phyloP scores from a whole-genome alignment of 768 basidiomycete genomes.

The Mrakia blollopis region DNA sequence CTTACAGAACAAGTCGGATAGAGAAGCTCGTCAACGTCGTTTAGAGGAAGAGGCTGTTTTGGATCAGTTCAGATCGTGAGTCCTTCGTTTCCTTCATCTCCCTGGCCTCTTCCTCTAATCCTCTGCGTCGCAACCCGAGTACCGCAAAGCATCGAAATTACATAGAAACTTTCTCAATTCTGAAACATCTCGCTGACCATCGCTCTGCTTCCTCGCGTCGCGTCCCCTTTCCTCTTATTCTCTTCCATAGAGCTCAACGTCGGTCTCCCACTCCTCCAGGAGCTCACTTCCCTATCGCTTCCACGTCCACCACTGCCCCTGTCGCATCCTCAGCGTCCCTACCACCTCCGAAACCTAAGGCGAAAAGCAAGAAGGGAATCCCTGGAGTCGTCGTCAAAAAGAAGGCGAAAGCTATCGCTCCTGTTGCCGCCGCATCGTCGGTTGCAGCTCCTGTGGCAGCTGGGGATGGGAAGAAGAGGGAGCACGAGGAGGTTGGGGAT shows the following conservation, averaged over 20 bases:
- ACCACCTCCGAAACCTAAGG: constrained; percentile 22
- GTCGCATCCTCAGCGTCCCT: background rate
- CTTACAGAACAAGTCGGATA: constrained; percentile 9
- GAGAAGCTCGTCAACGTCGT: constrained; percentile 38
- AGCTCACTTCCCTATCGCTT: background rate
- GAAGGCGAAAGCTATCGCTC: constrained; percentile 1
- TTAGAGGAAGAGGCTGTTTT: constrained; percentile 42
- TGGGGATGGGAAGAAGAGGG: background rate
- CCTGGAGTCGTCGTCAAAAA: constrained; percentile 28
- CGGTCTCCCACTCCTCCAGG: constrained; percentile 21
- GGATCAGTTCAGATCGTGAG: constrained; percentile 38
- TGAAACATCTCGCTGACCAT: no score
- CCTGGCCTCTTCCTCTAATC: background rate
- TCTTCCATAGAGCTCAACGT: constrained; percentile 19
- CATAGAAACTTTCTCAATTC: no score
- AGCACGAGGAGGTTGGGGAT: background rate
- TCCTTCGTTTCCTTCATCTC: background rate
- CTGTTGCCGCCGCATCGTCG: background rate
- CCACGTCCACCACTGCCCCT: background rate
- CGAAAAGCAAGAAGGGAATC: constrained; percentile 19
- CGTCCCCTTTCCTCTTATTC: background rate
- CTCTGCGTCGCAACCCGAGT: background rate
- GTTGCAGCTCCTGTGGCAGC: background rate
- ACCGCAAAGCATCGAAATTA: no score
- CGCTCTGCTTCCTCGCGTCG: background rate